Percentiles rank a stretch among this genome's conserved stretches.
Conservation (phyloP, 2,329 filamentous ascomycete genomes). For the Colletotrichum siamense region DNA sequence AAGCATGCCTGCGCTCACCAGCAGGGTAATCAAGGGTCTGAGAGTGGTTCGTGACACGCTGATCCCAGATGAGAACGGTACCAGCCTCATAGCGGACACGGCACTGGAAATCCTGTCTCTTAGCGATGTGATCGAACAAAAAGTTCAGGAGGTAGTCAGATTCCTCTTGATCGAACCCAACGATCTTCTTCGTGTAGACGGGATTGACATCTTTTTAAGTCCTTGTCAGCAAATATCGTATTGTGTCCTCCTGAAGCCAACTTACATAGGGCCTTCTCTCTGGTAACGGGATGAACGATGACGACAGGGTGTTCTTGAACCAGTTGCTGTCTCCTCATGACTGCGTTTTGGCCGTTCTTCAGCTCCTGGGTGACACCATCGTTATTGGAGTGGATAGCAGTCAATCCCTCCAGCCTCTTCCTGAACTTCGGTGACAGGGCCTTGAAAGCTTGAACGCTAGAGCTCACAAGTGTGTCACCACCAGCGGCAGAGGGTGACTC, state of each 20-base stretch:
- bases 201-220: slow-evolving; percentile 69
- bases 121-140: slow-evolving; percentile 70
- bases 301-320: neutral
- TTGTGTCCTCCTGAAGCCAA: neutral
- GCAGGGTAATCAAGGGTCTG: slow-evolving; percentile 11
- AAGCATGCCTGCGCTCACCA: slow-evolving; percentile 9
- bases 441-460: slow-evolving; percentile 33
- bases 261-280: neutral
- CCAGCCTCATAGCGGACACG: slow-evolving; percentile 66
- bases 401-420: slow-evolving; percentile 69
- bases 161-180: slow-evolving; percentile 73
- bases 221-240: neutral
- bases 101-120: slow-evolving; percentile 67
- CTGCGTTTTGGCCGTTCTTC: slow-evolving; percentile 50
- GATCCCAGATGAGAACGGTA: slow-evolving; percentile 64
- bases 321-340: neutral
- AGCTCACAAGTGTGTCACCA: slow-evolving; percentile 27
- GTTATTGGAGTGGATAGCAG: slow-evolving; percentile 68
- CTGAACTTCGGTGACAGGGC: slow-evolving; percentile 69
- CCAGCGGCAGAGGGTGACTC: slow-evolving; percentile 28
- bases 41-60: slow-evolving; percentile 10
- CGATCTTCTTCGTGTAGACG: slow-evolving; percentile 64
- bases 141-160: slow-evolving; percentile 70
- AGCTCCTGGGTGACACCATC: slow-evolving; percentile 46
- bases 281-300: neutral